phyloP scores from a whole-genome alignment of 2,329 filamentous ascomycete genomes.

The Neonectria coccinea region DNA sequence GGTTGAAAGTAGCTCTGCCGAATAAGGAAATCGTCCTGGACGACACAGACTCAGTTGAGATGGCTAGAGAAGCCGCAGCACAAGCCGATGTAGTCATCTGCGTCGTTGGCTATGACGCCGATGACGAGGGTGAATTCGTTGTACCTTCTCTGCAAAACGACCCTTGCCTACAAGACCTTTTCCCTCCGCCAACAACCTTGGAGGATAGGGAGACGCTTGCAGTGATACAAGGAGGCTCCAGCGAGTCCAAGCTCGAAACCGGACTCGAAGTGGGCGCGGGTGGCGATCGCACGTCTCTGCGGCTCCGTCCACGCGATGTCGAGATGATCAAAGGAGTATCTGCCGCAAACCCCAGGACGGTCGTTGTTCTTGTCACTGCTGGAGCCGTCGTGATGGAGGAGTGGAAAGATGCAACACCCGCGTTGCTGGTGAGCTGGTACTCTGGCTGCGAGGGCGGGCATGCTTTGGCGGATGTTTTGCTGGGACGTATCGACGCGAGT shows the following conservation, averaged over 20 bases:
- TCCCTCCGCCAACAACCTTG: constrained; percentile 15
- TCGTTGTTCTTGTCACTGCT: constrained; percentile 32
- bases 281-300: constrained; percentile 33
- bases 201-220: no score
- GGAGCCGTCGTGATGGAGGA: constrained; percentile 39
- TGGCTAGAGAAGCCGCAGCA: not conserved
- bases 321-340: constrained; percentile 30
- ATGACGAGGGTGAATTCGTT: constrained; percentile 37
- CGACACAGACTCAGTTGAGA: constrained; percentile 3
- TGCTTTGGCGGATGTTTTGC: no score
- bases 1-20: constrained; percentile 20
- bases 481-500: no score
- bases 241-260: not conserved
- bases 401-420: constrained; percentile 27
- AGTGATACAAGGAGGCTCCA: no score
- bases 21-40: constrained; percentile 19
- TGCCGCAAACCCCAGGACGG: constrained; percentile 19
- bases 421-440: constrained; percentile 38
- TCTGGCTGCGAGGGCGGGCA: constrained; percentile 25
- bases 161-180: constrained; percentile 2
- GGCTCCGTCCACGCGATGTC: constrained; percentile 28
- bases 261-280: constrained; percentile 28
- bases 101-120: constrained; percentile 35
- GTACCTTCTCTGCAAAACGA: constrained; percentile 27
- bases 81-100: constrained; percentile 29